Percentiles rank a stretch among this genome's conserved stretches.
Evolutionary conservation across 1,284 basidiomycete species (phyloP).

Genomic region (Tetrapyrgos nigripes): DNA sequence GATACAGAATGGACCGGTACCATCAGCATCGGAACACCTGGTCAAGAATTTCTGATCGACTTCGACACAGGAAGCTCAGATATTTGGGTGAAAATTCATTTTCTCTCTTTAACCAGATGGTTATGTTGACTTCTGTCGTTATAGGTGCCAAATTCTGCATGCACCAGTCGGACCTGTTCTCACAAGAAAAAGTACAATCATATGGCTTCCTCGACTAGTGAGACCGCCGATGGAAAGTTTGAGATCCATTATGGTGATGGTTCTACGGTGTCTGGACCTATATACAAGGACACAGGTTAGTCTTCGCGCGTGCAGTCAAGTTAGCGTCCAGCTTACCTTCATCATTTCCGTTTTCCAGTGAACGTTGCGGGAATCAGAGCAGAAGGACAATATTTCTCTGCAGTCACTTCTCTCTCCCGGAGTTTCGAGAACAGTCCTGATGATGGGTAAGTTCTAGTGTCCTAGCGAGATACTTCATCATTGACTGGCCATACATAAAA

Average conservation of each 20-base stretch:
- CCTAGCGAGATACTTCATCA: neutral
- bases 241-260: conserved; percentile 60
- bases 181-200: conserved; percentile 36
- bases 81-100: conserved; percentile 2
- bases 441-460: conserved; percentile 17
- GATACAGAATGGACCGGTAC: conserved; percentile 34
- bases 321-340: neutral
- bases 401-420: conserved; percentile 26
- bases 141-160: conserved; percentile 30
- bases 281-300: conserved; percentile 53
- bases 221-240: conserved; percentile 39
- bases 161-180: conserved; percentile 35
- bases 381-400: conserved; percentile 32
- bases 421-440: conserved; percentile 27
- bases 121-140: conserved; percentile 31
- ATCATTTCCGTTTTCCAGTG: conserved; percentile 30
- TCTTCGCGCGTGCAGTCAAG: neutral
- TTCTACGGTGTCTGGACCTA: conserved; percentile 53
- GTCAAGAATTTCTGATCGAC: conserved; percentile 31
- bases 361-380: conserved; percentile 33
- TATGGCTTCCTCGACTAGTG: conserved; percentile 40
- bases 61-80: conserved; percentile 46
- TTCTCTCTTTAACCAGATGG: conserved; percentile 25
- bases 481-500: neutral
- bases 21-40: conserved; percentile 40